Conservation (phyloP, 2,329 filamentous ascomycete genomes). For the Fusarium metavorans region DNA sequence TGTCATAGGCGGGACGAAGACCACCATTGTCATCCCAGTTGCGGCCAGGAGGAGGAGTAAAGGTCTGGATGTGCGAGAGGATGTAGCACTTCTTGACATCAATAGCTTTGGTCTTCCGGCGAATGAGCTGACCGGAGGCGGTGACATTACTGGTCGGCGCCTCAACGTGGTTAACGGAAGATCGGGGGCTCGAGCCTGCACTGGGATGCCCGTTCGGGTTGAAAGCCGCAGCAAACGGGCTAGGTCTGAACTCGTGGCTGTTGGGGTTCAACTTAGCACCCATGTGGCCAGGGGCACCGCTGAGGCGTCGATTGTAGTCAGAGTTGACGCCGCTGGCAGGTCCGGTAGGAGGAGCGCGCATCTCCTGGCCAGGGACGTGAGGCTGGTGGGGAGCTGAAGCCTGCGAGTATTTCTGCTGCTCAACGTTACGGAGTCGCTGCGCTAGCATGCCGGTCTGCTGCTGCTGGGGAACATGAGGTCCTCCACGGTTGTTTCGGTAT, state of each 20-base stretch:
- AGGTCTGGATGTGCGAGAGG: slow-evolving; percentile 64
- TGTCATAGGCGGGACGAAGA: slow-evolving; percentile 87
- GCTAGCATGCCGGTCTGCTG: slow-evolving; percentile 60
- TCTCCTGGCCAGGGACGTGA: slow-evolving; percentile 70
- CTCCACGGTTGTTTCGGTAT: slow-evolving; percentile 62
- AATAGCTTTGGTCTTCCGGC: slow-evolving; percentile 78
- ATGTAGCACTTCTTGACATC: slow-evolving; percentile 77
- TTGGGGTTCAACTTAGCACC: slow-evolving; percentile 72
- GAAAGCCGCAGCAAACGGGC: slow-evolving; percentile 83
- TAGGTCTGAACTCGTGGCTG: slow-evolving; percentile 86
- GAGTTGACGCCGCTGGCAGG: slow-evolving; percentile 70
- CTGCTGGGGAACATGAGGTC: slow-evolving; percentile 54
- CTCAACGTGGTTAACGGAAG: slow-evolving; percentile 65
- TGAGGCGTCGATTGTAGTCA: slow-evolving; percentile 65
- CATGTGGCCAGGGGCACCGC: slow-evolving; percentile 63
- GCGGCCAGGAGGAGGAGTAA: slow-evolving; percentile 64
- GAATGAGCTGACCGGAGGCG: slow-evolving; percentile 64
- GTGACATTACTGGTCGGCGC: slow-evolving; percentile 36
- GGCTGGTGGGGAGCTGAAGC: slow-evolving; percentile 55
- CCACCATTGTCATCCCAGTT: slow-evolving; percentile 83
- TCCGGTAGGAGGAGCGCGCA: slow-evolving; percentile 79
- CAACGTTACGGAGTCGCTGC: slow-evolving; percentile 63
- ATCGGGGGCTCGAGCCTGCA: slow-evolving; percentile 78
- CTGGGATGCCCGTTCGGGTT: slow-evolving; percentile 77
- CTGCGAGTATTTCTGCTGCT: slow-evolving; percentile 64